Evolutionary conservation across 2,329 filamentous ascomycete species (phyloP).

Genomic region (Pestalotiopsis sp.): DNA sequence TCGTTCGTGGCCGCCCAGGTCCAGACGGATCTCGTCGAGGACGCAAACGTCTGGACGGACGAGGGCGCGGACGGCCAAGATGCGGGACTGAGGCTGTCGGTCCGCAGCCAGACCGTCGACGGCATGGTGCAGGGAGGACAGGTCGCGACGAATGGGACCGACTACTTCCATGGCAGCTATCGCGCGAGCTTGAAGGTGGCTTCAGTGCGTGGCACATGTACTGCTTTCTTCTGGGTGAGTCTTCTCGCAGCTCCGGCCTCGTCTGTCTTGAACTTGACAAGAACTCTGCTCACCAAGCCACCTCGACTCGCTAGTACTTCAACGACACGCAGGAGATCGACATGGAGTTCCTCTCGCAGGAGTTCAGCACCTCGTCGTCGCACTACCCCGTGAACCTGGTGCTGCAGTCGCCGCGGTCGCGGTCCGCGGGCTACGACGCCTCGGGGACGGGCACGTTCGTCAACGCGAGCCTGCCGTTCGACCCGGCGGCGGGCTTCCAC

Average conservation of each 20-base stretch:
- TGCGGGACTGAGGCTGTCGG: conserved; percentile 59
- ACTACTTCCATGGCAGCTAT: conserved; percentile 72
- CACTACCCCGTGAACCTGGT: conserved; percentile 71
- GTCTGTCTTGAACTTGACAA: not conserved
- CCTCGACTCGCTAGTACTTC: conserved; percentile 58
- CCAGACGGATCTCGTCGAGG: conserved; percentile 49
- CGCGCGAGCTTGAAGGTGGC: conserved; percentile 68
- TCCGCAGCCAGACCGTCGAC: conserved; percentile 45
- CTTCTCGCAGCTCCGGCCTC: not conserved
- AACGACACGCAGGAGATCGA: conserved; percentile 82
- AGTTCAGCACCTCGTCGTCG: conserved; percentile 55
- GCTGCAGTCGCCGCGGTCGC: conserved; percentile 67
- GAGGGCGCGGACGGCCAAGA: conserved; percentile 44
- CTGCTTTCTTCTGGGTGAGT: conserved; percentile 77
- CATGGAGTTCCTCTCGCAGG: conserved; percentile 73
- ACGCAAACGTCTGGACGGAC: conserved; percentile 43
- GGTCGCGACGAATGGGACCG: conserved; percentile 59
- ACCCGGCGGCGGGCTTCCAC: conserved; percentile 67
- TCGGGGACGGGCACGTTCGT: conserved; percentile 59
- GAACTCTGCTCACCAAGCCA: not conserved
- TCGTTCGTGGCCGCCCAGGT: conserved; percentile 60
- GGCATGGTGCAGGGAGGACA: conserved; percentile 64
- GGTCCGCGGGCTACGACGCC: conserved; percentile 63
- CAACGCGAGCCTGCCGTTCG: conserved; percentile 62
- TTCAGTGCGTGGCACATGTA: conserved; percentile 66